Evolutionary conservation across 2,329 filamentous ascomycete species (phyloP).

Genomic region (Zymoseptoria ardabiliae): DNA sequence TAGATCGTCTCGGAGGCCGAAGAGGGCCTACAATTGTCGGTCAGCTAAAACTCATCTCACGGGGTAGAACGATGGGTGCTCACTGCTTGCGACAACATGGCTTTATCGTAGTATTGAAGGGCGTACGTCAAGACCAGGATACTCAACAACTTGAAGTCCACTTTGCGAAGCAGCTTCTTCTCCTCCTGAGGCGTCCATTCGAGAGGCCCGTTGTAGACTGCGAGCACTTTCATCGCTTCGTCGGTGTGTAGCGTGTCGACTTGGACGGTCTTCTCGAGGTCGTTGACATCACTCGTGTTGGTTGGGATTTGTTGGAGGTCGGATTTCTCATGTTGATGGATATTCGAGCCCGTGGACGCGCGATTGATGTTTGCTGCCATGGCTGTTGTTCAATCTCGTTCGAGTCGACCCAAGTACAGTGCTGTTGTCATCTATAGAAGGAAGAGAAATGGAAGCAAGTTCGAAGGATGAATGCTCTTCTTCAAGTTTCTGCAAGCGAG

Average conservation of each 20-base stretch:
- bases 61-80: constrained; percentile 1
- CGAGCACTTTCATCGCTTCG: constrained; percentile 7
- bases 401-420: not conserved
- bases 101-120: constrained; percentile 46
- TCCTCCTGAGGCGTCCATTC: constrained; percentile 40
- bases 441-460: not conserved
- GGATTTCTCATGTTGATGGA: not conserved
- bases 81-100: constrained; percentile 49
- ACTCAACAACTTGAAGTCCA: constrained; percentile 40
- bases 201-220: constrained; percentile 1
- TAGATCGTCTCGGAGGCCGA: constrained; percentile 37
- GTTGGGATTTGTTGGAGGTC: constrained; percentile 3
- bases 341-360: not conserved
- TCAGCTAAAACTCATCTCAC: not conserved
- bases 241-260: constrained; percentile 7
- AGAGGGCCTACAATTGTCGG: constrained; percentile 30
- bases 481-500: not conserved
- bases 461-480: not conserved
- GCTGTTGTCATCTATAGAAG: not conserved
- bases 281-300: constrained; percentile 2
- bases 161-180: constrained; percentile 35
- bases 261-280: constrained; percentile 2
- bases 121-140: constrained; percentile 42
- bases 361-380: not conserved
- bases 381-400: not conserved